These are phyloP conservation scores for Verbena officinalis DNA, from an alignment of 257 asterid genomes.

Conservation along the genomic window DNA sequence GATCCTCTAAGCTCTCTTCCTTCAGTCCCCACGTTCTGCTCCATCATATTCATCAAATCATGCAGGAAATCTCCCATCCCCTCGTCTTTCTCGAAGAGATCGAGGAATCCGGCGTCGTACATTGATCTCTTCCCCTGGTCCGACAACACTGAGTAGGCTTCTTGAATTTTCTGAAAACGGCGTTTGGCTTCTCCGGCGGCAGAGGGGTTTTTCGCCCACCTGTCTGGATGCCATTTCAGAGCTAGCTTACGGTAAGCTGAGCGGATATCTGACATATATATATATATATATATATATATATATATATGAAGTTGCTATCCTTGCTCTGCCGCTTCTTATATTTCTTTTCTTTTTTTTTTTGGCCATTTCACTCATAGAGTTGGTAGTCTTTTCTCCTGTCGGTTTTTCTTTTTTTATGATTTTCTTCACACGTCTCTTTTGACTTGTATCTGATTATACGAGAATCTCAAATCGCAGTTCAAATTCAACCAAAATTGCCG, in stretches of 20 bases:
- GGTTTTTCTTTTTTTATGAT: no score
- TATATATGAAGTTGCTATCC: no score
- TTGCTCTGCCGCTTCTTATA: no score
- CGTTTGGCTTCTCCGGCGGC: conserved; percentile 74
- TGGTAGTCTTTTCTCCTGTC: no score
- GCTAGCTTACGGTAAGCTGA: conserved; percentile 91
- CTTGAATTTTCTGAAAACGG: conserved; percentile 77
- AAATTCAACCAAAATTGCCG: neutral
- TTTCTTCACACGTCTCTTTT: neutral
- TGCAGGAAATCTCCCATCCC: conserved; percentile 91
- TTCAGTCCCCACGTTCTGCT: conserved; percentile 54
- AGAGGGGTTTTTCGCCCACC: conserved; percentile 69
- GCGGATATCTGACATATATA: conserved; percentile 83
- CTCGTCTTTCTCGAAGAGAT: conserved; percentile 87
- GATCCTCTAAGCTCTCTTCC: conserved; percentile 92
- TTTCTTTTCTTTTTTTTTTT: neutral
- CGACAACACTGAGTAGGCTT: conserved; percentile 79
- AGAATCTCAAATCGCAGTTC: neutral
- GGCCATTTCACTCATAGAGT: no score
- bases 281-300: no score
- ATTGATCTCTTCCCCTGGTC: conserved; percentile 84
- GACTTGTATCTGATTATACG: no score
- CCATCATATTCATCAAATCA: conserved; percentile 83
- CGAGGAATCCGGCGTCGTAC: conserved; percentile 91
- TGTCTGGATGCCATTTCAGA: conserved; percentile 83